Evolutionary conservation across 1,284 basidiomycete species (phyloP), one percentile per base, ranked within the genome.

Genomic region (Grifola frondosa): DNA sequence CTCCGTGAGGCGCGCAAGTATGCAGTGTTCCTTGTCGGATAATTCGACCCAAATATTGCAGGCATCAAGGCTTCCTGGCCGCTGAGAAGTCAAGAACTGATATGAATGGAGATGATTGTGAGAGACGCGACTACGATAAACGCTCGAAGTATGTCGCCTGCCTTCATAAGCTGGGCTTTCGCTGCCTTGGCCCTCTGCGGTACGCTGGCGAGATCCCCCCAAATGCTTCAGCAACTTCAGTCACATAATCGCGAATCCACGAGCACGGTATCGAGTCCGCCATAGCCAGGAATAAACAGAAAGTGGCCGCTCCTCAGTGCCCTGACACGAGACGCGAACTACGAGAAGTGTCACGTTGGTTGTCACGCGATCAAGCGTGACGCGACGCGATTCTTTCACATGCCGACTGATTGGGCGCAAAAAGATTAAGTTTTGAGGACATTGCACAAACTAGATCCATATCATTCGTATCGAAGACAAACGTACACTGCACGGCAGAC

Each of bases 101-200:
- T 17, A 25, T 9, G 21, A 15, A 28, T 7, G 10, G 11, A 30
- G 11, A 37, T 16, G 6, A 42, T 3, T 11, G 35, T 19, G 10
- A 42, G 13, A 29, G 16, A 22, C 3, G 16, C 15, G 15, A 17
- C 17, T 25, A 28, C n/a, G 25, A 7, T 22, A 30, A 25, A 3
- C 2, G 10, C 2, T 6, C 39, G 5, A 22, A 42, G 20, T 16
- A 11, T 20, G 13, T 6, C 4, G 36, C 60, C 15, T 50, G 77
- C 81, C 62, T 81, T 72, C 36, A 71, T 66, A 12, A 84, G 60
- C 45, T 84, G 81, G 1, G 74, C 75, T 50, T 69, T 80, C 48
- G 65, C 73, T 36, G 61, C 65, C 49, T 65, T 69, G 2, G 40
- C 37, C 31, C 56, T 58, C 3, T 42, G 36, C 1, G 71, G 69